A percentile compares a stretch with the other conserved stretches of the same genome.
phyloP scores from a whole-genome alignment of 2,329 filamentous ascomycete genomes.

The Cordyceps fumosorosea region DNA sequence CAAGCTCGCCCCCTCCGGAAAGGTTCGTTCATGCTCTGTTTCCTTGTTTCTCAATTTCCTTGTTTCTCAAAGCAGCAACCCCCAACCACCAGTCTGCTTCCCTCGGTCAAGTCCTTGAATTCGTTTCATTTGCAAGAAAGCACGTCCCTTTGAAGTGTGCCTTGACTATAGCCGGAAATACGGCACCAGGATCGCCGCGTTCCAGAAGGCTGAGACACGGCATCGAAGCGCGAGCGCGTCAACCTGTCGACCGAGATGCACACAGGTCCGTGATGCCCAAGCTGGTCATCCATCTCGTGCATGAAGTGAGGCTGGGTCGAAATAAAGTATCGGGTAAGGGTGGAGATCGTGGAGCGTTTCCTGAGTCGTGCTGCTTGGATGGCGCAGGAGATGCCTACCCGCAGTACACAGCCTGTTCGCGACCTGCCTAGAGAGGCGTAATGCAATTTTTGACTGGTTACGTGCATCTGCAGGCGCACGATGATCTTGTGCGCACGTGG shows the following conservation, averaged over 20 bases:
- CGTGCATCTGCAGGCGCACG: background rate
- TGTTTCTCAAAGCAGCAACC: constrained; percentile 2
- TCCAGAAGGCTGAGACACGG: constrained; percentile 13
- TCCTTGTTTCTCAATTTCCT: constrained; percentile 8
- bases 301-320: background rate
- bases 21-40: constrained; percentile 33
- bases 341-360: constrained; percentile 11
- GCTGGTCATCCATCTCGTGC: constrained; percentile 5
- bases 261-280: background rate
- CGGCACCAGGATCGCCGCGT: constrained; percentile 8
- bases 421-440: constrained; percentile 1
- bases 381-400: background rate
- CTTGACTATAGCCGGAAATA: constrained; percentile 4
- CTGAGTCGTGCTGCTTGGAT: constrained; percentile 1
- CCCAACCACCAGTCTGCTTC: constrained; percentile 10
- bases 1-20: constrained; percentile 41
- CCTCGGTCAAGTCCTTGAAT: background rate
- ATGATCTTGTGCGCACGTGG: constrained; percentile 3
- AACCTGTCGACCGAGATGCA: background rate
- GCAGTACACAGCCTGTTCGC: background rate
- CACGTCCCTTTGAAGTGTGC: background rate
- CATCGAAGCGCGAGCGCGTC: background rate
- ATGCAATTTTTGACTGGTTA: background rate
- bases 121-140: constrained; percentile 1
- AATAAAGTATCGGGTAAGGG: constrained; percentile 13